Evolutionary conservation across 2,329 filamentous ascomycete species (phyloP).

Genomic region (Penicillium sp.): DNA sequence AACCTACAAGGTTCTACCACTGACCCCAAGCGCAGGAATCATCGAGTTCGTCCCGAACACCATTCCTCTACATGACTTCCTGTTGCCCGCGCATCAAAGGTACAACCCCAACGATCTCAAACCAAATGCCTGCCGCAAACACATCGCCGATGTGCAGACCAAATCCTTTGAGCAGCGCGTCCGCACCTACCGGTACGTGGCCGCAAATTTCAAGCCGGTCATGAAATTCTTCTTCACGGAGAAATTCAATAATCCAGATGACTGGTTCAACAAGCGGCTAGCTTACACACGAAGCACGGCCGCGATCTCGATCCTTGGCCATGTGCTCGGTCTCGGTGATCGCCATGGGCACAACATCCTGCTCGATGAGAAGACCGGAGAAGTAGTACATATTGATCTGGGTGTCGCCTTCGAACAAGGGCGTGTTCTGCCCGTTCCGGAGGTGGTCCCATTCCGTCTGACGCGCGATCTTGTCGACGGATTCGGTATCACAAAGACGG

Average conservation of each 20-base stretch:
- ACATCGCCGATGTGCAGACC: slow-evolving; percentile 69
- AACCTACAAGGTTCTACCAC: slow-evolving; percentile 93
- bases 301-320: slow-evolving; percentile 89
- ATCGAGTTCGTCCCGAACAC: slow-evolving; percentile 98
- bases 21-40: slow-evolving; percentile 79
- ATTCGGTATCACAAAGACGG: slow-evolving; percentile 92
- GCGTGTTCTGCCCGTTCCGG: slow-evolving; percentile 88
- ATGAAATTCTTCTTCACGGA: slow-evolving; percentile 98
- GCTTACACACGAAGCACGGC: slow-evolving; percentile 92
- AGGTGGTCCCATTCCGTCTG: slow-evolving; percentile 90
- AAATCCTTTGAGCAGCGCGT: slow-evolving; percentile 68
- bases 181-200: slow-evolving; percentile 71
- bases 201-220: slow-evolving; percentile 81
- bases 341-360: slow-evolving; percentile 96
- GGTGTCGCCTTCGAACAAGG: slow-evolving; percentile 97
- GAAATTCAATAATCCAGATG: slow-evolving; percentile 85
- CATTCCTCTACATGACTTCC: slow-evolving; percentile 82
- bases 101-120: slow-evolving; percentile 85
- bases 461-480: slow-evolving; percentile 94
- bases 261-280: slow-evolving; percentile 86
- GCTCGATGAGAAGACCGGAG: slow-evolving; percentile 80
- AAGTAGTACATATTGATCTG: slow-evolving; percentile 94
- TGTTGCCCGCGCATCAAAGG: slow-evolving; percentile 82
- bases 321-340: slow-evolving; percentile 88
- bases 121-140: slow-evolving; percentile 68